Evolutionary conservation across 1,284 basidiomycete genomes (phyloP).

Genomic region (Sanghuangporus sanghuang): DNA sequence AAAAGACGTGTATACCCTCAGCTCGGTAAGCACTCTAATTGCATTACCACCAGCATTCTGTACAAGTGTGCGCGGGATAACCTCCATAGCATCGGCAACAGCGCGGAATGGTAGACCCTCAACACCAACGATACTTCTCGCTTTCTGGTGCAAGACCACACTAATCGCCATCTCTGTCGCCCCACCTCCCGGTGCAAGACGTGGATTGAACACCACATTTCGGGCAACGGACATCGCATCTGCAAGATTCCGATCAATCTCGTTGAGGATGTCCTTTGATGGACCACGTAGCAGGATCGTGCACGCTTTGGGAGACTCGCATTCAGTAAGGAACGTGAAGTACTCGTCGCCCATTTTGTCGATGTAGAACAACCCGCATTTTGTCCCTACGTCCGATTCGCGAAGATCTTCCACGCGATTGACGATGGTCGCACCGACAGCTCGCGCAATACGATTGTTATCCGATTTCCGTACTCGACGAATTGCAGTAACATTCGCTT

Average conservation of each 20-base stretch:
- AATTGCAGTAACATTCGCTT: conserved; percentile 87
- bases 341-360: conserved; percentile 99
- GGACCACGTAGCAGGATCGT: conserved; percentile 98
- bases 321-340: conserved; percentile 95
- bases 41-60: conserved; percentile 97
- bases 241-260: conserved; percentile 95
- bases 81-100: conserved; percentile 95
- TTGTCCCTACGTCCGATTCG: conserved; percentile 87
- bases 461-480: conserved; percentile 96
- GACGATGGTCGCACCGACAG: conserved; percentile 94
- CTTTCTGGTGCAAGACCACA: conserved; percentile 83
- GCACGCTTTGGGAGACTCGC: conserved; percentile 93
- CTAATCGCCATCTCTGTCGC: conserved; percentile 98
- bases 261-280: conserved; percentile 96
- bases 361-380: conserved; percentile 92
- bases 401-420: conserved; percentile 95
- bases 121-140: conserved; percentile 75
- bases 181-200: conserved; percentile 89
- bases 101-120: conserved; percentile 90
- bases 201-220: conserved; percentile 95
- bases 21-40: conserved; percentile 87
- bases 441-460: conserved; percentile 97
- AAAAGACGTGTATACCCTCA: conserved; percentile 46
- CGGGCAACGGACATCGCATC: conserved; percentile 98
- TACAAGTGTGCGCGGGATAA: conserved; percentile 92